Evolutionary conservation across 306 rosid genomes (phyloP), one percentile per base, ranked within the genome.

Genomic region (Citrullus colocynthis): DNA sequence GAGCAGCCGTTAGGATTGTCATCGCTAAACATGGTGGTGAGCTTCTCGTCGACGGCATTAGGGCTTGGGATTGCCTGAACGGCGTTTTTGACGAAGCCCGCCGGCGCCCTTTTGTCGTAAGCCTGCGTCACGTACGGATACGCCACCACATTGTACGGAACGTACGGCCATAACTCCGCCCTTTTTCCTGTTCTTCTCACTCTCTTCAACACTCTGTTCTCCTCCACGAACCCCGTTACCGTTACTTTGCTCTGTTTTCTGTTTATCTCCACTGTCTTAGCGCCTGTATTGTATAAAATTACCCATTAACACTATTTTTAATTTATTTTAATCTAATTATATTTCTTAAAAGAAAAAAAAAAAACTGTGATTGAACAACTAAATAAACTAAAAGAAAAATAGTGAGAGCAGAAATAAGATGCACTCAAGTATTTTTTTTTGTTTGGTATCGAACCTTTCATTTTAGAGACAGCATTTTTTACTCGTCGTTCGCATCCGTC

Each of bases 401-500:
- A 24, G 28, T 24, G 28, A 24, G 28, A 24, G 28, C 28, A 24
- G 1, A 24, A 24, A 1, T 24, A 24, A 24, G 28, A 24, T 24
- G 28, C 28, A 24, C 1, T 24, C 28, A 1, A 24, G 28, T 24
- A 32, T 32, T 32, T 32, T 32, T 41, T 7, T 42, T 42, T 2
- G 0, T 8, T 7, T 6, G 45, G 6, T 0, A 42, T 42, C 17
- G 20, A 7, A 78, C 81, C 81, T 78, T 66, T 78, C 49, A 78
- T 65, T 58, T 32, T 51, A 28, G 76, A 36, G 5, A 78, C 81
- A 0, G 76, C 81, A 18, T 78, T 65, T 66, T 14, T 66, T 13
- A 78, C 76, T 78, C 70, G 42, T 2, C 81, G 60, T 67, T 78
- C 81, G 18, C 81, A 78, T 4, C 81, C 81, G 36, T 78, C 81